Evolutionary conservation across 2,329 filamentous ascomycete species (phyloP), one percentile per base, ranked within the genome.

Genomic region (Xylaria sp.): DNA sequence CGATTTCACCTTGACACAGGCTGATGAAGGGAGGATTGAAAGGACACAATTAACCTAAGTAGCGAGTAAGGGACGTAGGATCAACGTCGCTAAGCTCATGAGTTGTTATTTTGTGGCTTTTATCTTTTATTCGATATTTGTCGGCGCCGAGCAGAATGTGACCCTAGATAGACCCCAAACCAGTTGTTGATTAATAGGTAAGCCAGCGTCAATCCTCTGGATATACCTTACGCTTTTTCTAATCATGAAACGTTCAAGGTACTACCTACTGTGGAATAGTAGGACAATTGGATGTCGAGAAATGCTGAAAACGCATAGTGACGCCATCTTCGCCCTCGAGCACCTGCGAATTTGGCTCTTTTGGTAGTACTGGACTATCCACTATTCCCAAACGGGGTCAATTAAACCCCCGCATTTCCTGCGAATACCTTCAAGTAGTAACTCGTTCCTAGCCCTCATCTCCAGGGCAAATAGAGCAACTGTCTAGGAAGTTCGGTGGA

Each of bases 401-500:
- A 69, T 69, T 69, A 69, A 69, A 69, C 67, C 67, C 64, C 67
- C 63, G 62, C 60, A 60, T 66, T 56, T 32, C 41, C 55, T 20
- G 13, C 2, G 23, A 3, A 20, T 45, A 45, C 3, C n/a, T n/a
- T 34, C 8, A 12, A 10, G 1, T 23, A 12, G n/a, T 8, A 45
- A 23, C 18, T 18, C n/a, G 15, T 15, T 41, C n/a, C 8, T 5
- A 20, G 4, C 41, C n/a, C 18, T 9, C 8, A n/a, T 20, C 20
- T 46, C 43, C 43, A 46, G 20, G 20, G 43, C 20, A 46, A 45
- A 46, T 43, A 18, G n/a, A 18, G 39, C 39, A 43, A 18, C 18
- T 20, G 41, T 20, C 18, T 43, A 43, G n/a, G 41, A 43, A 8
- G 41, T 43, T 36, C 34, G 4, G 34, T 36, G 34, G 10, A 12